These are phyloP conservation scores for Calophaca sinica DNA, from an alignment of 306 rosid species.

Conservation along the genomic window DNA sequence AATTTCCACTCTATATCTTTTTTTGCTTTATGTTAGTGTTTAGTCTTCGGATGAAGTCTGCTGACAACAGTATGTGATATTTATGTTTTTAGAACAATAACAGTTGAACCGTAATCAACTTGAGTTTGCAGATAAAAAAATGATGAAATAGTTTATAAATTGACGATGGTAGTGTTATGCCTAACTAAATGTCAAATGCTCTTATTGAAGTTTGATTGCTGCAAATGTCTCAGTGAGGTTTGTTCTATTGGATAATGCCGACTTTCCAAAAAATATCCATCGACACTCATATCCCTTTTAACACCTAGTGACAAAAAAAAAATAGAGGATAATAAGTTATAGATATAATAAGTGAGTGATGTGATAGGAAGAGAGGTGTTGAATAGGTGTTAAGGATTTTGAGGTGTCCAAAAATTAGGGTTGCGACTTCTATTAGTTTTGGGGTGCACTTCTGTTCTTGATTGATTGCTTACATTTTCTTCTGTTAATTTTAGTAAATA, in stretches of 20 bases:
- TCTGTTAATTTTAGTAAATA: too few relatives aligned
- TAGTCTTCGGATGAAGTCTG: not conserved
- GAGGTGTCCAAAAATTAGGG: too few relatives aligned
- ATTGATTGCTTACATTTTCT: not conserved
- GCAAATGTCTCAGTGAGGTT: not conserved
- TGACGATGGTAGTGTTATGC: not conserved
- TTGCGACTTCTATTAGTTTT: not conserved
- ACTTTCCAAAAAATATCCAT: not conserved
- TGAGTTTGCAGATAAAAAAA: too few relatives aligned
- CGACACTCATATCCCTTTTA: too few relatives aligned
- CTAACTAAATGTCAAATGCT: too few relatives aligned
- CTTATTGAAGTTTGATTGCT: constrained; percentile 1
- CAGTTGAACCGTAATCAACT: too few relatives aligned
- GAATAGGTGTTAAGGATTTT: too few relatives aligned
- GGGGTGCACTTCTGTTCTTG: not conserved
- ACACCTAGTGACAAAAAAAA: too few relatives aligned
- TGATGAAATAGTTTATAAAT: not conserved
- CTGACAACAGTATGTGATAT: not conserved
- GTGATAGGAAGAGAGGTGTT: too few relatives aligned
- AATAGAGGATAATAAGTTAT: too few relatives aligned
- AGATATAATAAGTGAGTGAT: too few relatives aligned
- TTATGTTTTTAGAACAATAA: not conserved
- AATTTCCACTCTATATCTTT: not conserved
- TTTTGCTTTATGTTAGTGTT: not conserved
- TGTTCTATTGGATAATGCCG: not conserved